A percentile compares a stretch with the other conserved stretches of the same genome.
Conservation (phyloP, 352 stramenopile species). For the Phytophthora kernoviae region DNA sequence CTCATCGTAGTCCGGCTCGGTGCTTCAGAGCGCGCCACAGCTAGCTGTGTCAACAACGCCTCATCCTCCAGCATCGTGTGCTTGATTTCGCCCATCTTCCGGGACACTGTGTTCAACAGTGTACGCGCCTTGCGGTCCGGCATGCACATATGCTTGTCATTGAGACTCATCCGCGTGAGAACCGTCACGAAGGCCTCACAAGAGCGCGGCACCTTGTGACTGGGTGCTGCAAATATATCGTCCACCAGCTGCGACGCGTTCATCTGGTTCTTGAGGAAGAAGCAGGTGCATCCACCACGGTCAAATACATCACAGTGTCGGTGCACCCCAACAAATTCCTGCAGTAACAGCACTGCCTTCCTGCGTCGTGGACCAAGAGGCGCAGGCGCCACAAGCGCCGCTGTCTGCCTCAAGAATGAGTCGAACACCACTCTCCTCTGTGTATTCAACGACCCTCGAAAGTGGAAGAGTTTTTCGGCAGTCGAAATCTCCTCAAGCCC, state of each 20-base stretch:
- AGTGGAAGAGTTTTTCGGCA: conserved; percentile 67
- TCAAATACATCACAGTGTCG: conserved; percentile 51
- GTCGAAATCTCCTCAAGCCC: conserved; percentile 45
- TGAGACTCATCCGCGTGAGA: conserved; percentile 43
- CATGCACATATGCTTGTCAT: conserved; percentile 46
- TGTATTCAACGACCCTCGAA: conserved; percentile 50
- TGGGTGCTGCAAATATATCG: conserved; percentile 43
- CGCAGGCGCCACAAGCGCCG: conserved; percentile 56
- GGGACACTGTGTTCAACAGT: conserved; percentile 50
- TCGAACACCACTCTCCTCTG: conserved; percentile 72
- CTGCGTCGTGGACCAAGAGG: conserved; percentile 59
- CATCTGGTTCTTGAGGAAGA: conserved; percentile 42
- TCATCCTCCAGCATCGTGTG: conserved; percentile 50
- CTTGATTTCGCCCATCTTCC: conserved; percentile 63
- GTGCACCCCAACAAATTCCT: conserved; percentile 63
- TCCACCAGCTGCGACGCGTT: conserved; percentile 49
- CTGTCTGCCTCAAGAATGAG: conserved; percentile 70
- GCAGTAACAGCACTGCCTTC: conserved; percentile 54
- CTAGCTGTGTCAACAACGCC: conserved; percentile 42
- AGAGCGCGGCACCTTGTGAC: conserved; percentile 35
- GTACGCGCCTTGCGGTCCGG: conserved; percentile 47
- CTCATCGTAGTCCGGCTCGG: conserved; percentile 58
- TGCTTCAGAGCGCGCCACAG: conserved; percentile 32
- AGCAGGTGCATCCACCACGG: conserved; percentile 43
- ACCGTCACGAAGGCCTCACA: conserved; percentile 45